Percentiles rank a stretch among this genome's conserved stretches.
phyloP scores from a whole-genome alignment of 148 eudicot genomes.

The Spergularia marina region DNA sequence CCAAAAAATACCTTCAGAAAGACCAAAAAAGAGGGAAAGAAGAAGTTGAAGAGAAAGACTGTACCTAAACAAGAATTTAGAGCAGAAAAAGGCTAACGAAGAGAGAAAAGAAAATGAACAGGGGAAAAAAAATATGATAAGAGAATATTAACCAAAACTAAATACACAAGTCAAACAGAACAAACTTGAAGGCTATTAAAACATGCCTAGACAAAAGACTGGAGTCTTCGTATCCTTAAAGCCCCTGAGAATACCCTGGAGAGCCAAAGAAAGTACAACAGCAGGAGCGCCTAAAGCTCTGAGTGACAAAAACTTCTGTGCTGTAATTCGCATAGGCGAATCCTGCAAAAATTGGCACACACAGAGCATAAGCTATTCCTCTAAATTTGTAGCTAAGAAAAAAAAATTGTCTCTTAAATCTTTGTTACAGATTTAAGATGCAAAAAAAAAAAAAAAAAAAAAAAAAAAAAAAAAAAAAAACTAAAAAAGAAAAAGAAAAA shows the following conservation, averaged over 20 bases:
- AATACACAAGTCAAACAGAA: not conserved
- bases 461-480: not conserved
- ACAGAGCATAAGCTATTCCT: not conserved
- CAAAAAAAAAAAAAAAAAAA: not conserved
- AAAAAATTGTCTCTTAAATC: too few relatives aligned
- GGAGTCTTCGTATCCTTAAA: conserved; percentile 99
- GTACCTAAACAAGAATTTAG: not conserved
- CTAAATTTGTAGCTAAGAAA: too few relatives aligned
- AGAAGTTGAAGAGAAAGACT: not conserved
- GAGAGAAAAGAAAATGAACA: not conserved
- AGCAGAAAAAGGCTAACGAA: not conserved
- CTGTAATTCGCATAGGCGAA: conserved; percentile 74
- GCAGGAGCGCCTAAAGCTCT: conserved; percentile 99
- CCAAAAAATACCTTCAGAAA: not conserved
- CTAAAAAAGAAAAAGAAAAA: too few relatives aligned
- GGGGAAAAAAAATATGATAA: not conserved
- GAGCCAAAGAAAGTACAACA: conserved; percentile 85
- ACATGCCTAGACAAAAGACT: conserved; percentile 77
- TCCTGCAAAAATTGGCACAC: conserved; percentile 37
- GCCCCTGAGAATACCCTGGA: conserved; percentile 94
- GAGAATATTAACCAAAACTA: not conserved
- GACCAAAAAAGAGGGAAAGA: not conserved
- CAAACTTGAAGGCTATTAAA: not conserved
- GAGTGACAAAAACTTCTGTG: conserved; percentile 66
- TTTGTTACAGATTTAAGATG: too few relatives aligned